Conservation (phyloP, 768 basidiomycete genomes). For the Rickenella mellea region DNA sequence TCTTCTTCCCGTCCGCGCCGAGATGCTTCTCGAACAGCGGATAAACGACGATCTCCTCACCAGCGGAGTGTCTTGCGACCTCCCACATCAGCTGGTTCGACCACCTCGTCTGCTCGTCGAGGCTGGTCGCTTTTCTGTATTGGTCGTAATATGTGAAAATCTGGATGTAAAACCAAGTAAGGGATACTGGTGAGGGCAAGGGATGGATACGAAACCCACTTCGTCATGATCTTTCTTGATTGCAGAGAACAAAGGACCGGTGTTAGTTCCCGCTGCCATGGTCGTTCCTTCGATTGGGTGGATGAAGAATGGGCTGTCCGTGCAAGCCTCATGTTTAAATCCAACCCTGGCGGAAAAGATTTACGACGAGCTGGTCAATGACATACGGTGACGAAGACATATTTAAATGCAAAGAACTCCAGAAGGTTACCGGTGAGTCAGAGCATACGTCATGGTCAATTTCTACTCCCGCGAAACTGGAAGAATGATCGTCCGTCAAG, state of each 20-base stretch:
- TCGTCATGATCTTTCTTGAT: conserved; percentile 43
- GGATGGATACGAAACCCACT: conserved; percentile 15
- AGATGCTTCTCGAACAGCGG: conserved; percentile 52
- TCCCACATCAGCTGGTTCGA: conserved; percentile 50
- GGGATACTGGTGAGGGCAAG: not conserved
- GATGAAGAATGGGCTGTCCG: no score
- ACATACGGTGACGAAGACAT: no score
- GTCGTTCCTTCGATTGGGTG: no score
- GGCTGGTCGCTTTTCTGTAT: conserved; percentile 33
- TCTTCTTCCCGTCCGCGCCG: conserved; percentile 36
- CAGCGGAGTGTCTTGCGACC: conserved; percentile 49
- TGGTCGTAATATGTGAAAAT: conserved; percentile 49
- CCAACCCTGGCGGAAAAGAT: no score
- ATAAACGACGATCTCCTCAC: conserved; percentile 57
- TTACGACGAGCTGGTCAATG: no score
- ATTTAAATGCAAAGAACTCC: no score
- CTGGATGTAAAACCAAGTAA: conserved; percentile 17
- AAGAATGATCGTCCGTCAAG: no score
- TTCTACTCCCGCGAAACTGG: no score
- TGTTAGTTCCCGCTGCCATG: no score
- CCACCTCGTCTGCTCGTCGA: conserved; percentile 43
- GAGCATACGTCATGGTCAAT: no score
- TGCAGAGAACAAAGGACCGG: conserved; percentile 25
- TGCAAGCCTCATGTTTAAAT: no score
- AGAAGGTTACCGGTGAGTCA: no score